Base-by-base conservation (phyloP, 306 rosid genomes). In the Vigna hirtella region DNA sequence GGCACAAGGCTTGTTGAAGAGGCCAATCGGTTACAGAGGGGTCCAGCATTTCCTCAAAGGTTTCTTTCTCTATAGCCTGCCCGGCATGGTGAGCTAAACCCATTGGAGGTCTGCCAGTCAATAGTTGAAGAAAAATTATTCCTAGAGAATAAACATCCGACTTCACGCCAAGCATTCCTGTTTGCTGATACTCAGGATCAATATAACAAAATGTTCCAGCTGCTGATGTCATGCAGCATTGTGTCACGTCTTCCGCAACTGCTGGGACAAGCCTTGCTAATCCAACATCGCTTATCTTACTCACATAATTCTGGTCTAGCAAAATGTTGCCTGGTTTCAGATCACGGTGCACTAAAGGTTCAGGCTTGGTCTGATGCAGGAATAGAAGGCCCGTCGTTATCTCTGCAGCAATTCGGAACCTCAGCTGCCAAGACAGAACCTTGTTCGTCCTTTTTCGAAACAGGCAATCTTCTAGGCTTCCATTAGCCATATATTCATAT, bases 181-280 rank as follows among this genome's bases (percentile, higher is more conserved):
- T 93, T 81, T 93, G 98, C 65, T 93, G 99, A 86, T 95, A 95
- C 83, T 95, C 99, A 0, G 99, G 99, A 82, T 93, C 99, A 38
- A 95, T 95, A 28, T 95, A 95, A 85, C 99, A 95, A 77, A 93
- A 91, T 14, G 98, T 93, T 84, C 99, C 99, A 0, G 99, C 99
- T 28, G 99, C 78, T 18, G 98, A 88, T 36, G 99, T 95, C 90
- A 91, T 78, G 74, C 81, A 63, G 83, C 81, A 95, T 72, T 93
- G 99, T 34, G 99, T 95, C 26, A 79, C 89, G 59, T 95, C 90
- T 61, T 90, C 99, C 0, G 98, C 98, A 8, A 88, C 87, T 0
- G 86, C 94, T 28, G 99, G 99, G 83, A 95, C 85, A 34, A 95
- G 90, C 80, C 97, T 89, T 15, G 98, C 99, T 82, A 93, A 80